Evolutionary conservation across 768 basidiomycete genomes (phyloP), one percentile per base, ranked within the genome.

Genomic region (Fomitopsis serialis): DNA sequence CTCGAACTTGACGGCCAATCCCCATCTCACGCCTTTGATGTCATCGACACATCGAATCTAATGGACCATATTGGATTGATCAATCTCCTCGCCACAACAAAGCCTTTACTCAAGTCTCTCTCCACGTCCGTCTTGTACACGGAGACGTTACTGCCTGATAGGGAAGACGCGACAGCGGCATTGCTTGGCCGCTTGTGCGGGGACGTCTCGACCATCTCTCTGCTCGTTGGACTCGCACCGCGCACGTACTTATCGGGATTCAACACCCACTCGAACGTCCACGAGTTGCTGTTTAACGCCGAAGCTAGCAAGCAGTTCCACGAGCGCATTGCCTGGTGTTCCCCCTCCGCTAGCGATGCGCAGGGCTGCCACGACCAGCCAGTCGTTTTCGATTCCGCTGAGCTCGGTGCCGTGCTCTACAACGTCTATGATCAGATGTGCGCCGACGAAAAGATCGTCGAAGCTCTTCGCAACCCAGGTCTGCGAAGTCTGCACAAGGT

Each of bases 11-110:
- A 69, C 42, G 48, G 2, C 63, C 57, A 10, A 70, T 72, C 47
- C 75, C 77, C 56, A 48, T 50, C 7, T 27, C 37, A 4, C 23
- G 44, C 52, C 1, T 81, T 79, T 58, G 66, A 74, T 53, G 67
- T 76, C 50, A 74, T 81, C 34, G 77, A 81, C 32, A 74, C 78
- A 0, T 79, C 78, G 19, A 79, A 80, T 53, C 64, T 81, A 24
- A 56, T 64, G 1, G 78, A 81, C 58, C 76, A 77, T 57, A 25
- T 75, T n/a, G 79, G 78, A 0, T 61, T 78, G 11, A 54, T 80
- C 19, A 81, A 80, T 40, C 50, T 79, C 40, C 60, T 81, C 3
- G 48, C 71, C 29, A 64, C 66, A 3, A 59, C 72, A 0, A 52
- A 68, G 1, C 78, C 77, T 1, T 58, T 81, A 6, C 64, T 79